Evolutionary conservation across 176 grass and related monocot genomes (phyloP).

Genomic region (Musa troglodytarum): DNA sequence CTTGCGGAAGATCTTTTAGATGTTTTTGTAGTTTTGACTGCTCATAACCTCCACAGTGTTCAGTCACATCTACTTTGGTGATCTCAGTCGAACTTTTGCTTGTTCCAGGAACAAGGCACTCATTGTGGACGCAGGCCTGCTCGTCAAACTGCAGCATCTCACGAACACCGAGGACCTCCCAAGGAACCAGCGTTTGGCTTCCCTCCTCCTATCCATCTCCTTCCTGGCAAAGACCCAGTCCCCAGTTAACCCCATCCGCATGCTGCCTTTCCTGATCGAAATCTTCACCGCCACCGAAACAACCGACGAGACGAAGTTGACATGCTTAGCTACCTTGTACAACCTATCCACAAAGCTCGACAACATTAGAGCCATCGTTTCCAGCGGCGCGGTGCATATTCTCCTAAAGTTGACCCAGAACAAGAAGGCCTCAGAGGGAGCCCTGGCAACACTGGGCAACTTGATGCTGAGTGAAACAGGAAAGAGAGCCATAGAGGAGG

Average conservation of each 20-base stretch:
- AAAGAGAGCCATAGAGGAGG: slow-evolving; percentile 36
- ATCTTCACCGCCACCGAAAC: slow-evolving; percentile 23
- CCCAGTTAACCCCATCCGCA: slow-evolving; percentile 33
- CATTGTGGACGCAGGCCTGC: slow-evolving; percentile 53
- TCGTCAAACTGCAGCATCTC: slow-evolving; percentile 44
- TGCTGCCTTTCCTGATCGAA: slow-evolving; percentile 51
- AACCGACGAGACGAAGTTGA: slow-evolving; percentile 21
- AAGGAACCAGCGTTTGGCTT: slow-evolving; percentile 28
- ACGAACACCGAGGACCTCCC: slow-evolving; percentile 25
- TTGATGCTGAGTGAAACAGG: slow-evolving; percentile 34
- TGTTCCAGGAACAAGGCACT: slow-evolving; percentile 79
- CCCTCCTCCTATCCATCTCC: slow-evolving; percentile 63
- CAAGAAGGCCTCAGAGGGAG: slow-evolving; percentile 22
- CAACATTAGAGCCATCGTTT: slow-evolving; percentile 45
- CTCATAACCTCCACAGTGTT: too few relatives aligned
- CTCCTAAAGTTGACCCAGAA: slow-evolving; percentile 28
- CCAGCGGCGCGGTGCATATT: slow-evolving; percentile 43
- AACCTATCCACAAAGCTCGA: slow-evolving; percentile 66
- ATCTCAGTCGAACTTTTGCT: not conserved
- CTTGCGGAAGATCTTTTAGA: too few relatives aligned
- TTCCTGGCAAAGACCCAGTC: slow-evolving; percentile 67
- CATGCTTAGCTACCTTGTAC: slow-evolving; percentile 49
- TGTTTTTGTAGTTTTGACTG: too few relatives aligned
- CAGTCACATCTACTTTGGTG: not conserved
- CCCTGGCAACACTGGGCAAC: slow-evolving; percentile 46